Evolutionary conservation across 2,329 filamentous ascomycete genomes (phyloP), one percentile per base, ranked within the genome.

Genomic region (Emmonsiellopsis sp.): DNA sequence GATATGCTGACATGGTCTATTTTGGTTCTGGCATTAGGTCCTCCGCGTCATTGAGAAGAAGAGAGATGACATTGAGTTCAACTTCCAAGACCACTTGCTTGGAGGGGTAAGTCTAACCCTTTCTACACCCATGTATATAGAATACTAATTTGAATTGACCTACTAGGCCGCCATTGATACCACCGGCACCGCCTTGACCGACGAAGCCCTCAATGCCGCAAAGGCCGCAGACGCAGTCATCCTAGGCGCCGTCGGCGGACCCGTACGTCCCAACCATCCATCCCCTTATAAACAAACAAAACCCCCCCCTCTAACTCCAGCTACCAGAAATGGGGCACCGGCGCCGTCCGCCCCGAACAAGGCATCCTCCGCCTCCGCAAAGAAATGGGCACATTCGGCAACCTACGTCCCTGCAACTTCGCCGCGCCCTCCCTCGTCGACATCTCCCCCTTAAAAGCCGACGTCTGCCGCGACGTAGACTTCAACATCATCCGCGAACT

Each of bases 351-450:
- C 44, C 92, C 92, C 1, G 92, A 97, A 71, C 89, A 96, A 74
- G 92, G 92, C 57, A 84, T 97, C 64, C 85, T 97, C 57, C 82
- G 78, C 62, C 87, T 97, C 52, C 89, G 92, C 74, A 96, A 94
- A 74, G 88, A 96, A 73, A 87, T 97, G 79, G 80, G 81, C 66
- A 89, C 92, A 54, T 97, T 94, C 74, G 92, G 91, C 63, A 97
- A 97, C 81, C 84, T 97, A 55, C 86, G 92, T 5, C 92, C 91
- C 8, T 97, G 92, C 80, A 94, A 88, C 80, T 97, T 98, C 76
- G 89, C 89, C 50, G 91, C 90, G 1, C 87, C 92, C 51, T 81
- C 83, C 31, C 85, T 96, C 49, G 84, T 95, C 65, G 84, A 91
- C 49, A 81, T 79, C 66, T 96, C 90, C 9, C 92, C 92, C 0